Percentiles rank a stretch among this genome's conserved stretches.
Conservation (phyloP, 331 rosid genomes). For the Acacia concinna region DNA sequence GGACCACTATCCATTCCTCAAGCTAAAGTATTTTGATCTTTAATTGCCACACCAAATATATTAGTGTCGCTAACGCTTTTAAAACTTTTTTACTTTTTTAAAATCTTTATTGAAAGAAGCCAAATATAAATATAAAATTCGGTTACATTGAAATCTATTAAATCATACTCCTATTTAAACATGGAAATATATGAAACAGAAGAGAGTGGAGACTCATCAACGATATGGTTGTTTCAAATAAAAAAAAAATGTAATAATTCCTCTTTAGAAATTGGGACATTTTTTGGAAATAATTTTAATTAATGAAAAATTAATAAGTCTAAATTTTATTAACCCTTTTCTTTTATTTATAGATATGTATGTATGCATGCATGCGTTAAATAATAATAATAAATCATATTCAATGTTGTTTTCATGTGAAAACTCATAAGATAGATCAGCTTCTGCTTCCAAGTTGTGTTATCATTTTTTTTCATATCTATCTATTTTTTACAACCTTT, state of each 20-base stretch:
- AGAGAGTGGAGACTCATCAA: neutral
- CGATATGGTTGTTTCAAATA: neutral
- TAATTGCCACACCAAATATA: neutral
- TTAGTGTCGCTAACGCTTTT: neutral
- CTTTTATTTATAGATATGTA: no score
- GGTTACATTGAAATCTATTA: no score
- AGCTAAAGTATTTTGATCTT: neutral
- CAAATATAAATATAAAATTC: no score
- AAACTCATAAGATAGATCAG: no score
- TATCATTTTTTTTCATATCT: neutral
- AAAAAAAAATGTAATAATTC: no score
- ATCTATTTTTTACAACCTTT: neutral
- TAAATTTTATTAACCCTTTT: neutral
- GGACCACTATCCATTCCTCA: neutral
- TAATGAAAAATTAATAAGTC: no score
- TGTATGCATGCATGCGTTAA: no score
- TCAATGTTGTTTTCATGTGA: no score
- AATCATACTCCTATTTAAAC: neutral
- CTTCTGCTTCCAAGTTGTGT: neutral
- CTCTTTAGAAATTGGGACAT: no score
- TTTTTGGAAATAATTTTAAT: no score
- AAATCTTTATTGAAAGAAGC: neutral
- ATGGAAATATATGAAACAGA: neutral
- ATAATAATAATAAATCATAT: no score
- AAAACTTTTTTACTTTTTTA: neutral